These are phyloP conservation scores for Apophysomyces elegans DNA, from an alignment of 371 early-diverging fungal genomes.

Conservation along the genomic window DNA sequence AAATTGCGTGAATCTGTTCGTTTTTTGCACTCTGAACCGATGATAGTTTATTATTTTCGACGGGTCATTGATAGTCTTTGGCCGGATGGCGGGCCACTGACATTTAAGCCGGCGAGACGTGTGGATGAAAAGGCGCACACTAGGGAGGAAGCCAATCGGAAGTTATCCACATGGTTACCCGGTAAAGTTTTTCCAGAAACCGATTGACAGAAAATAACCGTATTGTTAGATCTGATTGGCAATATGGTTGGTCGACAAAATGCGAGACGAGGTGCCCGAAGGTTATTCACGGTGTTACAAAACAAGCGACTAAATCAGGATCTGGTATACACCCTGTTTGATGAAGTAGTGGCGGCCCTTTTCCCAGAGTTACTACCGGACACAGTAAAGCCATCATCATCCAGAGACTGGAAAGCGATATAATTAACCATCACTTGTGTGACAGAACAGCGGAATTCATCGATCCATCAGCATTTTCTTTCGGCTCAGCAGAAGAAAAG, in stretches of 20 bases:
- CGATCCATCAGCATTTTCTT: neutral
- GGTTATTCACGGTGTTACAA: slow-evolving; percentile 78
- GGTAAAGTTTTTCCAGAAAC: slow-evolving; percentile 34
- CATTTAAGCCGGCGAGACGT: slow-evolving; percentile 46
- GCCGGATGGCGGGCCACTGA: slow-evolving; percentile 52
- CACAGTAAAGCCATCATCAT: neutral
- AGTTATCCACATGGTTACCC: slow-evolving; percentile 66
- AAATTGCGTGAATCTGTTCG: slow-evolving; percentile 51
- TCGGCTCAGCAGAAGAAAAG: neutral
- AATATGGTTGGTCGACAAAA: slow-evolving; percentile 86
- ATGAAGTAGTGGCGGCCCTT: slow-evolving; percentile 69
- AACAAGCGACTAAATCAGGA: slow-evolving; percentile 78
- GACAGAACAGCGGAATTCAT: neutral
- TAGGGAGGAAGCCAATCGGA: slow-evolving; percentile 66
- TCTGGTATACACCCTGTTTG: slow-evolving; percentile 72
- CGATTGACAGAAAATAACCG: slow-evolving; percentile 13
- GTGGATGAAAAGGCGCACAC: slow-evolving; percentile 59
- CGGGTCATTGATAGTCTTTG: slow-evolving; percentile 50
- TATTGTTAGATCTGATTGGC: slow-evolving; percentile 63
- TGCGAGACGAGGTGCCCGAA: slow-evolving; percentile 75
- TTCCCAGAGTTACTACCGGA: slow-evolving; percentile 66
- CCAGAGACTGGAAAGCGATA: neutral
- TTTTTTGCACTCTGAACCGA: slow-evolving; percentile 44
- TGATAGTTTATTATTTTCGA: slow-evolving; percentile 46
- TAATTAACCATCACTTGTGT: neutral